Base-by-base conservation (phyloP, 306 rosid genomes). In the Vigna reflexopilosa region DNA sequence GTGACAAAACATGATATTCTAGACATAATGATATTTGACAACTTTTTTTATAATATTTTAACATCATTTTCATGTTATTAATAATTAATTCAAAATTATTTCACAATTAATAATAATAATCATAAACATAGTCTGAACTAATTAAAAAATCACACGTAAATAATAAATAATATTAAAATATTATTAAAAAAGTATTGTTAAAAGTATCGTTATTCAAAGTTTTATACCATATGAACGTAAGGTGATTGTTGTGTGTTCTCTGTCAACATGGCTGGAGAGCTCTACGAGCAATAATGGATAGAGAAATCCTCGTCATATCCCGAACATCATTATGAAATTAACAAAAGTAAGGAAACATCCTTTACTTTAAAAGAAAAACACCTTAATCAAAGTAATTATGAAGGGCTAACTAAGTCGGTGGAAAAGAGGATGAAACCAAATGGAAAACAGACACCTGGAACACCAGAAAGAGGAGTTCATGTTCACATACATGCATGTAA, bases 381-480 rank as follows among this genome's bases (percentile, higher is more conserved):
- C 51, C 87, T 58, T 74, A 81, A 78, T 76, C 81, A 87, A 62
- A 62, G 6, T 63, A 76, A 82, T 51, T 44, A 45, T 49, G 77
- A 26, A 87, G 78, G 75, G 75, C 72, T 55, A 59, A 61, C 32
- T 81, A 89, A 89, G 93, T 86, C 91, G 48, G 47, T 16, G 22
- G 24, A 61, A 61, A 40, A 7, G 45, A 61, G 13, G 50, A 36
- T 45, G 7, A 2, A 2, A 40, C 7, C 51, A 65, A 65, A 40
- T 17, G 32, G 10, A 40, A 40, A 65, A 65, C 32, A 36, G 28
- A 7, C 70, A 64, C 49, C 9, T 34, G 69, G 42, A 9, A 20
- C 22, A 62, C 22, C 26, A 20, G 30, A 55, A 9, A 9, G 1
- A 20, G 2, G 9, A 61, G 5, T 13, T 61, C 45, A 59, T 28